These are phyloP conservation scores for Hymenoscyphus infarciens DNA, from an alignment of 2,329 filamentous ascomycete species.

Conservation along the genomic window DNA sequence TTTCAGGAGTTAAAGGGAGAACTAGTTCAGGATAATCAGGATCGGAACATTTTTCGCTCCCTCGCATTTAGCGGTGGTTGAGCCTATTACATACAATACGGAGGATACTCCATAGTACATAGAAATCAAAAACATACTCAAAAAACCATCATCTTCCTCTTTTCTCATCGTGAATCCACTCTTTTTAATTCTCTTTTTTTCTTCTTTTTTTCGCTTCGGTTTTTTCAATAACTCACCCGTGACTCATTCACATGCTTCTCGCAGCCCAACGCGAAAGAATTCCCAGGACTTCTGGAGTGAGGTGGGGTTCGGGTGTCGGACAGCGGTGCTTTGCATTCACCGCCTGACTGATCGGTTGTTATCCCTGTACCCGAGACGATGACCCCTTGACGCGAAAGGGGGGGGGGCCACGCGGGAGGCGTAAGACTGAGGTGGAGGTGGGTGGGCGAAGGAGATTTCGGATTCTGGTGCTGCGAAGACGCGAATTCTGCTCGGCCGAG, in stretches of 20 bases:
- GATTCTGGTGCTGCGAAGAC: not conserved
- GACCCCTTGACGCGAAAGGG: not conserved
- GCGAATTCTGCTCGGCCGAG: no score
- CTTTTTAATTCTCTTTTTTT: not conserved
- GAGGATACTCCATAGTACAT: conserved; percentile 1
- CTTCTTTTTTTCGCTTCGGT: not conserved
- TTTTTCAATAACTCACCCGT: not conserved
- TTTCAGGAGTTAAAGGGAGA: conserved; percentile 4
- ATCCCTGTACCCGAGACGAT: not conserved
- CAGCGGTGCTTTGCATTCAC: conserved; percentile 2
- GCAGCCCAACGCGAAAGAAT: not conserved
- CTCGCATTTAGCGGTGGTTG: conserved; percentile 6
- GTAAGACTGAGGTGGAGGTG: not conserved
- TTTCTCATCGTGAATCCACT: not conserved
- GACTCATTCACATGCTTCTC: not conserved
- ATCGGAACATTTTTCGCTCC: not conserved
- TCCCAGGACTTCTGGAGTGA: not conserved
- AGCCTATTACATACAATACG: not conserved
- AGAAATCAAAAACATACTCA: not conserved
- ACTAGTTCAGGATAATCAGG: not conserved
- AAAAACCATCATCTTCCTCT: not conserved
- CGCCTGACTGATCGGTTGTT: not conserved
- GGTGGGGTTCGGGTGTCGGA: not conserved
- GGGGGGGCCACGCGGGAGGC: not conserved
- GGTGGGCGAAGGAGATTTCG: not conserved